Conservation (phyloP, 1,284 basidiomycete species). For the Lentinus polychrous region DNA sequence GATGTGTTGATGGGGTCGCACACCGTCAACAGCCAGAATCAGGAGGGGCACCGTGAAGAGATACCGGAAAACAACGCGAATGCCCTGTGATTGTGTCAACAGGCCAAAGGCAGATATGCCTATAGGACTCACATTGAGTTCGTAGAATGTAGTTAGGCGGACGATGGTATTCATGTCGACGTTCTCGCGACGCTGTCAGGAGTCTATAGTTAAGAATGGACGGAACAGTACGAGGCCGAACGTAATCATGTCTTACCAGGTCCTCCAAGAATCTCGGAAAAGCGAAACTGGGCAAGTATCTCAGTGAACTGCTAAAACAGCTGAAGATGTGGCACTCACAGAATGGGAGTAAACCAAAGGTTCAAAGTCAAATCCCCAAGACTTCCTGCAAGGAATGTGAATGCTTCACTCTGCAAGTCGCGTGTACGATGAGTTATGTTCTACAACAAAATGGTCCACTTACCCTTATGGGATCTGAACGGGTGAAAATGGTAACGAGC, state of each 20-base stretch:
- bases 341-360: conserved; percentile 60
- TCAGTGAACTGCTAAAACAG: neutral
- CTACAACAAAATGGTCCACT: neutral
- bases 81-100: conserved; percentile 34
- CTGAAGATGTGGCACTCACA: conserved; percentile 32
- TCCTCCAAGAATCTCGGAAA: conserved; percentile 60
- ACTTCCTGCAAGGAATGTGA: conserved; percentile 59
- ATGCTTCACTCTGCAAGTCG: conserved; percentile 52
- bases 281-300: conserved; percentile 34
- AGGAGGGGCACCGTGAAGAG: conserved; percentile 57
- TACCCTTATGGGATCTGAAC: conserved; percentile 51
- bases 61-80: conserved; percentile 66
- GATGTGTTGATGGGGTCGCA: conserved; percentile 50
- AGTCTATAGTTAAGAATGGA: neutral
- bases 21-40: conserved; percentile 61
- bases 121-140: conserved; percentile 59
- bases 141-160: conserved; percentile 69
- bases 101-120: neutral
- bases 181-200: conserved; percentile 40
- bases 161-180: conserved; percentile 60
- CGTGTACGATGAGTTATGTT: neutral
- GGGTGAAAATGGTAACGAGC: conserved; percentile 54
- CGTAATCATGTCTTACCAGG: conserved; percentile 39
- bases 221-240: too few species aligned
- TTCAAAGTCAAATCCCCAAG: conserved; percentile 62